A percentile compares a stretch with the other conserved stretches of the same genome.
Conservation (phyloP, 2,329 filamentous ascomycete species). For the Conoideocrella luteorostrata region DNA sequence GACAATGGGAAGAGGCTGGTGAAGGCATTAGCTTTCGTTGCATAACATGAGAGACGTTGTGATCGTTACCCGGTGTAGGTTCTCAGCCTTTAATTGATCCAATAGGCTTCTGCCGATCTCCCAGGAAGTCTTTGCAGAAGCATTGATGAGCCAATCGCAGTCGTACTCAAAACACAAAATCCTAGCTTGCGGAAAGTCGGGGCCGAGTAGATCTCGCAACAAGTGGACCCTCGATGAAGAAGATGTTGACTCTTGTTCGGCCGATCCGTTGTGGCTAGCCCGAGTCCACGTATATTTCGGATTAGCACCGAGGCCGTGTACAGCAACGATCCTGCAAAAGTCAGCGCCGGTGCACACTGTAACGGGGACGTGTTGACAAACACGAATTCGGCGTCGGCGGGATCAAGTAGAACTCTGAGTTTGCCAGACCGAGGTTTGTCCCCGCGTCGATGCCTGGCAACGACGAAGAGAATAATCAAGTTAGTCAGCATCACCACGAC, state of each 20-base stretch:
- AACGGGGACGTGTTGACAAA: too few relatives aligned
- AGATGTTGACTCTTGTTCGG: slow-evolving; percentile 13
- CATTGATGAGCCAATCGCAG: not conserved
- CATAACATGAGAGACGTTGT: slow-evolving; percentile 13
- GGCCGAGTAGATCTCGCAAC: not conserved
- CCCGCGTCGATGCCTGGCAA: too few relatives aligned
- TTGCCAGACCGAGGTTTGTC: too few relatives aligned
- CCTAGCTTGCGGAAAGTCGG: not conserved
- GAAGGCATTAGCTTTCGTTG: not conserved
- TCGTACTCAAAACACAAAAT: not conserved
- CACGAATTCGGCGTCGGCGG: too few relatives aligned
- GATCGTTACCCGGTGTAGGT: slow-evolving; percentile 17
- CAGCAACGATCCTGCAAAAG: slow-evolving; percentile 31
- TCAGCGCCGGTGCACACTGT: too few relatives aligned
- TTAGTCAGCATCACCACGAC: too few relatives aligned
- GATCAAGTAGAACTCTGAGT: too few relatives aligned
- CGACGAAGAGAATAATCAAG: too few relatives aligned
- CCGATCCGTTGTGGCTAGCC: slow-evolving; percentile 13
- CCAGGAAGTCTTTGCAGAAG: not conserved
- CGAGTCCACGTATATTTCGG: slow-evolving; percentile 23
- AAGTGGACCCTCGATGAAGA: slow-evolving; percentile 15
- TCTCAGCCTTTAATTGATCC: not conserved
- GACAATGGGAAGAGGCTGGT: slow-evolving; percentile 5
- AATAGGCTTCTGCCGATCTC: not conserved
- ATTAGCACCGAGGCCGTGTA: slow-evolving; percentile 26